phyloP scores from a whole-genome alignment of 768 basidiomycete species.

The Trametes cubensis region DNA sequence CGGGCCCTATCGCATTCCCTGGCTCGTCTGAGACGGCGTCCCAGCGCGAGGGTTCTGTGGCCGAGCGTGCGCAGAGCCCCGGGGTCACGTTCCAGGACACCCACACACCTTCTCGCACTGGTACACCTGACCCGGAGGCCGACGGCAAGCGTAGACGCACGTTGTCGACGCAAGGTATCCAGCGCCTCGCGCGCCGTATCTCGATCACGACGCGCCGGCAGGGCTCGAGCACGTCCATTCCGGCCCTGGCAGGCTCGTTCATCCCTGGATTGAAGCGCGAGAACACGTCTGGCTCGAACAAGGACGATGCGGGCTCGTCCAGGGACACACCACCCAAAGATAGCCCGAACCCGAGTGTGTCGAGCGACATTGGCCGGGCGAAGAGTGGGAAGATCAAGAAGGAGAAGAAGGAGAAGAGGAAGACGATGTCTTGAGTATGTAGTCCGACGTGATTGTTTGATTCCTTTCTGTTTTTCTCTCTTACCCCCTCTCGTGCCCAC shows the following conservation, averaged over 20 bases:
- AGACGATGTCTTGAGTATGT: constrained; percentile 42
- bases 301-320: constrained; percentile 25
- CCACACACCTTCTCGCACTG: constrained; percentile 62
- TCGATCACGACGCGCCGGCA: constrained; percentile 65
- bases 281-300: constrained; percentile 43
- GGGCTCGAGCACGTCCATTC: constrained; percentile 50
- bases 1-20: constrained; percentile 38
- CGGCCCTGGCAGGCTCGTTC: constrained; percentile 39
- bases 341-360: constrained; percentile 59
- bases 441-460: not conserved
- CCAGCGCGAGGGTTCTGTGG: constrained; percentile 36
- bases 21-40: constrained; percentile 36
- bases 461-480: not conserved
- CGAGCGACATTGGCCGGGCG: constrained; percentile 50
- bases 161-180: constrained; percentile 82
- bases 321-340: constrained; percentile 40
- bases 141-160: constrained; percentile 78
- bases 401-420: constrained; percentile 65
- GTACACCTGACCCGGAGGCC: constrained; percentile 73
- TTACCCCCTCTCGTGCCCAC: constrained; percentile 5
- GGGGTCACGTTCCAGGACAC: constrained; percentile 71
- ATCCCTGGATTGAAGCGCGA: constrained; percentile 58
- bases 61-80: constrained; percentile 33
- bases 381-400: constrained; percentile 55
- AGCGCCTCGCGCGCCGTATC: constrained; percentile 73